Conservation (phyloP, 2,329 filamentous ascomycete genomes). For the Aphanocladium album region DNA sequence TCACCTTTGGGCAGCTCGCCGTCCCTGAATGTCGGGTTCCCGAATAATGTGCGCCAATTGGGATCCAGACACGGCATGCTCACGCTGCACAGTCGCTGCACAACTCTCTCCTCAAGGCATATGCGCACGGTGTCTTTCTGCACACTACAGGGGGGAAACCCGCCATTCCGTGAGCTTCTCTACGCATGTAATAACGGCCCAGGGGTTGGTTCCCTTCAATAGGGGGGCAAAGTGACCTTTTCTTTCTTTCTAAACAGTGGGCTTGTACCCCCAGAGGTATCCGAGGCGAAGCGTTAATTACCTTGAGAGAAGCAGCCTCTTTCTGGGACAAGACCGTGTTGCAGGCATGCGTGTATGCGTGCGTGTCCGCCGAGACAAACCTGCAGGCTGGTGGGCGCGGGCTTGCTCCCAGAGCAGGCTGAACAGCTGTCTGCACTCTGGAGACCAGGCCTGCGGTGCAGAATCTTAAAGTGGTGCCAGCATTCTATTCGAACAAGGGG, state of each 20-base stretch:
- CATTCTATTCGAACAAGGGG: no score
- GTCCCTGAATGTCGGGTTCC: not conserved
- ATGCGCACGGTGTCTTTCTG: slow-evolving; percentile 3
- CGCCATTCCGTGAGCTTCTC: not conserved
- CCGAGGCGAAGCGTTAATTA: not conserved
- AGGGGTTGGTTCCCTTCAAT: not conserved
- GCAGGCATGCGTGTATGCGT: not conserved
- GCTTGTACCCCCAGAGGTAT: not conserved
- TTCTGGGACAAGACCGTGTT: not conserved
- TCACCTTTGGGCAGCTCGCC: not conserved
- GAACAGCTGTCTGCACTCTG: no score
- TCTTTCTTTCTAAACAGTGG: no score
- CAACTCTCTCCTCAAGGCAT: not conserved
- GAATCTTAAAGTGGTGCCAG: no score
- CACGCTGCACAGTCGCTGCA: not conserved
- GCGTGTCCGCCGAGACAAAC: not conserved
- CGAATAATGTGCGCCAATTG: not conserved
- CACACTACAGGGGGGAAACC: not conserved
- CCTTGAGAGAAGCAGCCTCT: not conserved
- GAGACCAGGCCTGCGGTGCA: no score
- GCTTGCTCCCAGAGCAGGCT: no score
- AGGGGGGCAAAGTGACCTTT: not conserved
- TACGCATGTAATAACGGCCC: not conserved
- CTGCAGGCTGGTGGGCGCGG: not conserved
- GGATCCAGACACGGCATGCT: not conserved